phyloP scores from a whole-genome alignment of 768 basidiomycete genomes.

The Lentinula sp. region DNA sequence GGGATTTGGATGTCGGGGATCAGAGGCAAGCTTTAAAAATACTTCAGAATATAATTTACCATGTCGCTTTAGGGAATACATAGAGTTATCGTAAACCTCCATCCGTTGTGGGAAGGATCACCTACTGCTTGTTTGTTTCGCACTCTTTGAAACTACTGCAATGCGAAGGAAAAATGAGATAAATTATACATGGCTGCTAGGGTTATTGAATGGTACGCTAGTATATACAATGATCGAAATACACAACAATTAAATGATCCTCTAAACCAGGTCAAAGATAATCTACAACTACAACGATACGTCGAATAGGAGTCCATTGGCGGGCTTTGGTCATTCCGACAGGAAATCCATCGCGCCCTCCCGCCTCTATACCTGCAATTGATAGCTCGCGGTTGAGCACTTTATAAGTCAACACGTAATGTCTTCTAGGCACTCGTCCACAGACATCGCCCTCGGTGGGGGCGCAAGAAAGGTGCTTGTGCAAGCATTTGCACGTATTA shows the following conservation, averaged over 20 bases:
- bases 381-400: background rate
- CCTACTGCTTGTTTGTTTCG: too few species aligned
- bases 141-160: too few species aligned
- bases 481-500: background rate
- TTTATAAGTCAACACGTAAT: background rate
- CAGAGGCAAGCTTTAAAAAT: conserved; percentile 38
- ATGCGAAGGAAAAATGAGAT: too few species aligned
- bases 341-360: background rate
- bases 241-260: background rate
- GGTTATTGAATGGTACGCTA: background rate
- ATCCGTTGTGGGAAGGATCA: too few species aligned
- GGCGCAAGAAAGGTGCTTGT: background rate
- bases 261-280: background rate
- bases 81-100: too few species aligned
- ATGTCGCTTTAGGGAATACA: background rate
- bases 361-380: background rate
- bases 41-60: conserved; percentile 7
- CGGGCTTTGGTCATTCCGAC: background rate
- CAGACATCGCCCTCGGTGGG: background rate
- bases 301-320: background rate
- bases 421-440: background rate
- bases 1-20: conserved; percentile 60
- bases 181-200: background rate
- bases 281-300: background rate
- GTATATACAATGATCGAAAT: background rate